Percentiles rank a stretch among this genome's conserved stretches.
Evolutionary conservation across 1,284 basidiomycete species (phyloP).

Genomic region (Neonothopanus nambi): DNA sequence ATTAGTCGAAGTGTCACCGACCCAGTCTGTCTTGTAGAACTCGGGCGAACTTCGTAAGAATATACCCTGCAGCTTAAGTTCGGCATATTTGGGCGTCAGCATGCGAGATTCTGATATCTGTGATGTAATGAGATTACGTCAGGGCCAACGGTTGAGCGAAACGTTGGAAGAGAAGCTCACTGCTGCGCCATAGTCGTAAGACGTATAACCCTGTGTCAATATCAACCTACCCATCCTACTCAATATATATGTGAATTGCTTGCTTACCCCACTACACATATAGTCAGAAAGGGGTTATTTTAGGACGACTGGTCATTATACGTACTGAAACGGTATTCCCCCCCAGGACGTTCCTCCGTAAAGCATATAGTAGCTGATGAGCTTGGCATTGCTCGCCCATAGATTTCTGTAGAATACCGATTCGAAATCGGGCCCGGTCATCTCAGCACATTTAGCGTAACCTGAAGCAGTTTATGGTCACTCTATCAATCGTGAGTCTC

Average conservation of each 20-base stretch:
- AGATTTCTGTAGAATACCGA: conserved; percentile 74
- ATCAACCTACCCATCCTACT: neutral
- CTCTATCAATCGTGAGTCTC: neutral
- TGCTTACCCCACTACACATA: conserved; percentile 16
- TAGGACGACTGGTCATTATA: conserved; percentile 12
- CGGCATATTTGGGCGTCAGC: conserved; percentile 69
- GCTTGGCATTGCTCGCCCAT: conserved; percentile 76
- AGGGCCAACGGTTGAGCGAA: no score
- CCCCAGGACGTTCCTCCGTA: conserved; percentile 79
- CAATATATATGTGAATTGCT: neutral
- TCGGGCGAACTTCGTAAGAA: conserved; percentile 75
- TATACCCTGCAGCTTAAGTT: conserved; percentile 72
- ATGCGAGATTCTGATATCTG: conserved; percentile 68
- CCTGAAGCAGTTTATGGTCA: conserved; percentile 27
- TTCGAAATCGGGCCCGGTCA: conserved; percentile 72
- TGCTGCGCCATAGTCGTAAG: conserved; percentile 70
- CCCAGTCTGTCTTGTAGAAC: conserved; percentile 75
- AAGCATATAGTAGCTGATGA: conserved; percentile 77
- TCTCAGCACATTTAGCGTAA: conserved; percentile 43
- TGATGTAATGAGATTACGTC: conserved; percentile 27
- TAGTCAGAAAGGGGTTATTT: neutral
- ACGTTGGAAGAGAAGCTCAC: conserved; percentile 22
- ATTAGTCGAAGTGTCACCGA: conserved; percentile 60
- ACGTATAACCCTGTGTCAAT: conserved; percentile 50
- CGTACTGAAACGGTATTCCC: conserved; percentile 62